Conservation (phyloP, 345 rosid species). For the Capsella bursapastoris region DNA sequence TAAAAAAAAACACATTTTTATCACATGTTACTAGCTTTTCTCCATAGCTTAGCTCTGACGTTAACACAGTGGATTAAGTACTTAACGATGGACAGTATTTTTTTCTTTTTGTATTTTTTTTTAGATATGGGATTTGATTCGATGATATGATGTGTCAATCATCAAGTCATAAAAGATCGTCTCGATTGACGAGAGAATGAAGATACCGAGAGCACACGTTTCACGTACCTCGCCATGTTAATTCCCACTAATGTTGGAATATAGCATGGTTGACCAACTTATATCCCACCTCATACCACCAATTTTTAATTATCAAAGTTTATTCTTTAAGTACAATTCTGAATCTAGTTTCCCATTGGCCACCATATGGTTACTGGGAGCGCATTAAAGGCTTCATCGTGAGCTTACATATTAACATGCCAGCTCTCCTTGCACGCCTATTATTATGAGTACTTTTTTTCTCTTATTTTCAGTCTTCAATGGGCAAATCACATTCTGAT, state of each 20-base stretch:
- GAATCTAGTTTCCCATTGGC: constrained; percentile 1
- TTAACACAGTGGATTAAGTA: neutral
- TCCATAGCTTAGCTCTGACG: neutral
- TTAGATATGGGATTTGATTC: neutral
- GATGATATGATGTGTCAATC: neutral
- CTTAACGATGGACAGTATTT: neutral
- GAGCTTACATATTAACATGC: constrained; percentile 14
- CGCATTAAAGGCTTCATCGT: constrained; percentile 26
- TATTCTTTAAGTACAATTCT: too few relatives aligned
- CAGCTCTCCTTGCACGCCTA: constrained; percentile 34
- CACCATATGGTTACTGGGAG: constrained; percentile 8
- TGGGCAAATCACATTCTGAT: constrained; percentile 18
- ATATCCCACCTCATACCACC: neutral
- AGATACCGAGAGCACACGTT: neutral
- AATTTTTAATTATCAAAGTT: too few relatives aligned
- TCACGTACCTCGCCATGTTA: constrained; percentile 12
- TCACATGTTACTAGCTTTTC: neutral
- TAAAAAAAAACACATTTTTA: too few relatives aligned
- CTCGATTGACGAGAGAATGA: constrained; percentile 4
- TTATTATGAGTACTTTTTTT: constrained; percentile 7
- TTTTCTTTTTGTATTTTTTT: neutral
- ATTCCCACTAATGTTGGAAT: constrained; percentile 11
- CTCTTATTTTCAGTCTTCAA: neutral
- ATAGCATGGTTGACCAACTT: neutral
- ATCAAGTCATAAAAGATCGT: neutral